Conservation (phyloP, 352 stramenopile species). For the Pythium sukuiense region DNA sequence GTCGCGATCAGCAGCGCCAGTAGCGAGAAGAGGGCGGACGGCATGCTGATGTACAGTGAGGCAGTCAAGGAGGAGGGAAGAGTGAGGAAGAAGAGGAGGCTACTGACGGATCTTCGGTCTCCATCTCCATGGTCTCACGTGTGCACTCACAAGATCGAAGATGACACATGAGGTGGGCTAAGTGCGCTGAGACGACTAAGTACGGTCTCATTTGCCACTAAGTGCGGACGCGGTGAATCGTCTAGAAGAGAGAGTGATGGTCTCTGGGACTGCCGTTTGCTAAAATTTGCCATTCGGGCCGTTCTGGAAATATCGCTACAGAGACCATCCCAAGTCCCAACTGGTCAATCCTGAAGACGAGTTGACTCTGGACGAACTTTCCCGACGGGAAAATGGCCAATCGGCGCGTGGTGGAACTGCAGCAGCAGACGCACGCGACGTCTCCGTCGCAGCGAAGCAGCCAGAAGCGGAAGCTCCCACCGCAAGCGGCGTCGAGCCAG, state of each 20-base stretch:
- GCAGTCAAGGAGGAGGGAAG: neutral
- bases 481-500: neutral
- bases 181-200: slow-evolving; percentile 12
- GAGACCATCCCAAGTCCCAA: neutral
- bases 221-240: neutral
- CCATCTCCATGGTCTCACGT: slow-evolving; percentile 9
- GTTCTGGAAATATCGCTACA: slow-evolving; percentile 28
- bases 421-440: slow-evolving; percentile 2
- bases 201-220: neutral
- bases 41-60: neutral
- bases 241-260: slow-evolving; percentile 19
- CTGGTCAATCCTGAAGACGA: slow-evolving; percentile 7
- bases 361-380: neutral
- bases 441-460: slow-evolving; percentile 1
- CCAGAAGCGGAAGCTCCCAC: slow-evolving; percentile 1
- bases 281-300: slow-evolving; percentile 13
- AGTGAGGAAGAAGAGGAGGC: neutral
- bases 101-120: slow-evolving; percentile 5
- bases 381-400: slow-evolving; percentile 16
- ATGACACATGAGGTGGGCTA: slow-evolving; percentile 14
- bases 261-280: neutral
- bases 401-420: slow-evolving; percentile 4
- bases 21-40: neutral
- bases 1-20: slow-evolving; percentile 9
- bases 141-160: slow-evolving; percentile 14